phyloP scores from a whole-genome alignment of 345 rosid species.

The Schrenkiella parvula region DNA sequence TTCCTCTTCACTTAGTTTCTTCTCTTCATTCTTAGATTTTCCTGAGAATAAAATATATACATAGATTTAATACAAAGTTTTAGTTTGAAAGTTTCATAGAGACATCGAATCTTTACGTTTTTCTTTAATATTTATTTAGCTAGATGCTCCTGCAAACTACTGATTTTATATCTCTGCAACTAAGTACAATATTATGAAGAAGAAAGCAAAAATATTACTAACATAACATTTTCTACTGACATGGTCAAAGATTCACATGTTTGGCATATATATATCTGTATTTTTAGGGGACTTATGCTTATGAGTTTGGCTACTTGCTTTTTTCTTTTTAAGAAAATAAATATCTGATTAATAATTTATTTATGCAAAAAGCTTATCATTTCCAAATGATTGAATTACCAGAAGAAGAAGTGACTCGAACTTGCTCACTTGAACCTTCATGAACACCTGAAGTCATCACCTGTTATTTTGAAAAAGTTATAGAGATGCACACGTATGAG shows the following conservation, averaged over 20 bases:
- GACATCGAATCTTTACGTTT: background rate
- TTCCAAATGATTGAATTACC: conserved; percentile 27
- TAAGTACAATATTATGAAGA: conserved; percentile 6
- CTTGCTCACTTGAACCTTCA: conserved; percentile 27
- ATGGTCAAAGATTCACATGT: conserved; percentile 19
- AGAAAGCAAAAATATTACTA: background rate
- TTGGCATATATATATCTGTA: background rate
- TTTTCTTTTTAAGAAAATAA: background rate
- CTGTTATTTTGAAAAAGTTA: background rate
- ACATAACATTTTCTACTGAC: conserved; percentile 9
- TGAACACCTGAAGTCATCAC: conserved; percentile 17
- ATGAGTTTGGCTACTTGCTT: background rate
- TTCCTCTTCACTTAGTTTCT: conserved; percentile 34
- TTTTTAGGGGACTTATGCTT: conserved; percentile 9
- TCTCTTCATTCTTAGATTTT: conserved; percentile 17
- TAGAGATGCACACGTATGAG: background rate
- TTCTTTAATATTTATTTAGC: background rate
- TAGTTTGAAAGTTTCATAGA: background rate
- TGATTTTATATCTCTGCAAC: background rate
- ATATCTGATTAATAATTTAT: conserved; percentile 3
- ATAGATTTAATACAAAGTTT: background rate
- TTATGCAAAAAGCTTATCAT: background rate
- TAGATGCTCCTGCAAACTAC: background rate
- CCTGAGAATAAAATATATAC: conserved; percentile 17
- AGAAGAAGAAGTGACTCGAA: conserved; percentile 20